Conservation (phyloP, 352 stramenopile species). For the Pythium coloratum region DNA sequence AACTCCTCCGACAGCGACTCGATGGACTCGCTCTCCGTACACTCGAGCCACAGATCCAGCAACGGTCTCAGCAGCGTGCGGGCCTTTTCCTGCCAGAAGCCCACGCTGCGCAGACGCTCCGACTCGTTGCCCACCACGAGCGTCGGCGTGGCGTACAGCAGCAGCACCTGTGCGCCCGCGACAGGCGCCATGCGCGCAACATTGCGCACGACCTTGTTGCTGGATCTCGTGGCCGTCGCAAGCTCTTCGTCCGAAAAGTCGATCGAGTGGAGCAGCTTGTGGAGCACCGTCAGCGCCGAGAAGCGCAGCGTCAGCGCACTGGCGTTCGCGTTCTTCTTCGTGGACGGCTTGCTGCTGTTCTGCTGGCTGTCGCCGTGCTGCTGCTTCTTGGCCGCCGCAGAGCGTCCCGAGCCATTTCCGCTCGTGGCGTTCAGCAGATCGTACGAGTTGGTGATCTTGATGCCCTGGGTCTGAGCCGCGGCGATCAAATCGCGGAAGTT, state of each 20-base stretch:
- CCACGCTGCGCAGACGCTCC: slow-evolving; percentile 32
- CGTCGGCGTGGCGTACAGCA: slow-evolving; percentile 49
- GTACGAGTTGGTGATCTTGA: slow-evolving; percentile 82
- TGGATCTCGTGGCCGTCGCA: slow-evolving; percentile 1
- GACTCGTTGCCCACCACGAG: slow-evolving; percentile 39
- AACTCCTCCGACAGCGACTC: slow-evolving; percentile 64
- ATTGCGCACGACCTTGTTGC: slow-evolving; percentile 8
- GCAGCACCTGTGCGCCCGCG: slow-evolving; percentile 36
- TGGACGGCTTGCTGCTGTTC: slow-evolving; percentile 28
- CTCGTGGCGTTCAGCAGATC: slow-evolving; percentile 40
- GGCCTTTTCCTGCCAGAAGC: slow-evolving; percentile 77
- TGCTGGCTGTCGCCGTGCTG: slow-evolving; percentile 24
- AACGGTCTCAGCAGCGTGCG: slow-evolving; percentile 53
- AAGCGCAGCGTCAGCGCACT: slow-evolving; percentile 59
- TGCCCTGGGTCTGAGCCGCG: slow-evolving; percentile 61
- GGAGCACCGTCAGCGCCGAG: slow-evolving; percentile 59
- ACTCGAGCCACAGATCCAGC: slow-evolving; percentile 79
- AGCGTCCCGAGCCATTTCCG: slow-evolving; percentile 8
- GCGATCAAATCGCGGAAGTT: slow-evolving; percentile 79
- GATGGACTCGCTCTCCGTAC: slow-evolving; percentile 45
- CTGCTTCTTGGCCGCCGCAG: not conserved
- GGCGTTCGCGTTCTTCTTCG: slow-evolving; percentile 45
- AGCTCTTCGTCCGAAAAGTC: slow-evolving; percentile 29
- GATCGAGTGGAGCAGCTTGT: slow-evolving; percentile 61
- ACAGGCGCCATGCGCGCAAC: slow-evolving; percentile 24